A percentile compares a stretch with the other conserved stretches of the same genome.
These are phyloP conservation scores for Neurospora tetraspora DNA, from an alignment of 495 filamentous ascomycete species.

Conservation along the genomic window DNA sequence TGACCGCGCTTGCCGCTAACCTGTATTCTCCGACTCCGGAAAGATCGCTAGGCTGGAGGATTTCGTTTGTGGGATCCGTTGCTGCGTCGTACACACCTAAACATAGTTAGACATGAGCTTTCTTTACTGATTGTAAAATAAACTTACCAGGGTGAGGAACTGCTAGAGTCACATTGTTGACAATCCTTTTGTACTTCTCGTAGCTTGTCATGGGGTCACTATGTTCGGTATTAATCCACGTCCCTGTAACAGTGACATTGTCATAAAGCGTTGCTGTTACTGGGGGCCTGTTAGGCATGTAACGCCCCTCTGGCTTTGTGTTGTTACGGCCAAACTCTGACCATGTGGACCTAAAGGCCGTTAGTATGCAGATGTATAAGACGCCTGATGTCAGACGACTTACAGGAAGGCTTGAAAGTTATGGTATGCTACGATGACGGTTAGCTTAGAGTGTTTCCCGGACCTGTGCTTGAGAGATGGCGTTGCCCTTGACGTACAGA, in stretches of 20 bases:
- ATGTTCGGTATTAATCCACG: slow-evolving; percentile 46
- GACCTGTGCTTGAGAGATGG: not conserved
- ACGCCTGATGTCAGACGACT: not conserved
- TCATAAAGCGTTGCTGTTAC: slow-evolving; percentile 50
- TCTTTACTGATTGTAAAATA: too few species aligned
- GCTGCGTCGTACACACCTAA: slow-evolving; percentile 51
- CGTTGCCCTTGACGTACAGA: slow-evolving; percentile 16
- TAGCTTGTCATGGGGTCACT: slow-evolving; percentile 39
- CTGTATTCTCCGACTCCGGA: slow-evolving; percentile 55
- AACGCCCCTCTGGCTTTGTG: slow-evolving; percentile 22
- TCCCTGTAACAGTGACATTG: slow-evolving; percentile 52
- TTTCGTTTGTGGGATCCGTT: slow-evolving; percentile 45
- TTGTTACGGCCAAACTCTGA: slow-evolving; percentile 22
- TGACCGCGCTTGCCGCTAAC: slow-evolving; percentile 53
- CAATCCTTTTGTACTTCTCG: slow-evolving; percentile 33
- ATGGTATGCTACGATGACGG: slow-evolving; percentile 14
- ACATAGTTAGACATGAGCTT: not conserved
- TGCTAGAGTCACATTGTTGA: slow-evolving; percentile 66
- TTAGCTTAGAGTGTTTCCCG: not conserved
- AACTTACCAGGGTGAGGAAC: slow-evolving; percentile 49
- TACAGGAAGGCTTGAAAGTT: slow-evolving; percentile 26
- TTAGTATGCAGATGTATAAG: not conserved
- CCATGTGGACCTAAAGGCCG: slow-evolving; percentile 31
- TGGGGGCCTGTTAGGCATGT: slow-evolving; percentile 35
- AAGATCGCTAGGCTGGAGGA: slow-evolving; percentile 56